A percentile compares a stretch with the other conserved stretches of the same genome.
Evolutionary conservation across 1,139 yeast species (phyloP).

Genomic region (Scheffersomyces segobiensis): DNA sequence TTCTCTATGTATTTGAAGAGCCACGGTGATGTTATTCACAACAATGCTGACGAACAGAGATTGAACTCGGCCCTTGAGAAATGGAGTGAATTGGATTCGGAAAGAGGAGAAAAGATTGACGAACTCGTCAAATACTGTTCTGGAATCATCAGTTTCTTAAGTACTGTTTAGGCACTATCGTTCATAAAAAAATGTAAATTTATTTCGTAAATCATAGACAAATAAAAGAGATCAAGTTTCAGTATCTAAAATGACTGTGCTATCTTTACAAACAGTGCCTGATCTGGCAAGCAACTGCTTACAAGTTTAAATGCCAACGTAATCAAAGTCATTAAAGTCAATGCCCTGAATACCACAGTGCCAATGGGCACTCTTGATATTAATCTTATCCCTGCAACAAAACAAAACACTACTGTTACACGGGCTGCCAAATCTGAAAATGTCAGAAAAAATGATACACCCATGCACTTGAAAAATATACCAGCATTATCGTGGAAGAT

Average conservation of each 20-base stretch:
- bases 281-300: too few relatives aligned
- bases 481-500: too few relatives aligned
- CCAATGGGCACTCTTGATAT: too few relatives aligned
- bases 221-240: background rate
- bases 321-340: too few relatives aligned
- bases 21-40: slow-evolving; percentile 81
- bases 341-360: too few relatives aligned
- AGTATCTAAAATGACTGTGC: background rate
- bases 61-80: slow-evolving; percentile 45
- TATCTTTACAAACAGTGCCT: too few relatives aligned
- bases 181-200: background rate
- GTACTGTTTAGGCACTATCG: slow-evolving; percentile 26
- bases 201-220: background rate
- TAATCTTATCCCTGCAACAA: too few relatives aligned
- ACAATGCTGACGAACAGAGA: slow-evolving; percentile 34
- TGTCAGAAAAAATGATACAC: too few relatives aligned
- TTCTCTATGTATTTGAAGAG: slow-evolving; percentile 70
- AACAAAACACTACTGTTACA: too few relatives aligned
- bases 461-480: too few relatives aligned
- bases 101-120: slow-evolving; percentile 56
- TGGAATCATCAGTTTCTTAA: slow-evolving; percentile 71
- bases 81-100: slow-evolving; percentile 50
- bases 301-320: too few relatives aligned
- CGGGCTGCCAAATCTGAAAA: too few relatives aligned
- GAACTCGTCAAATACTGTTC: slow-evolving; percentile 77